Base-by-base conservation (phyloP, 148 eudicot species). In the Agrostemma githago region DNA sequence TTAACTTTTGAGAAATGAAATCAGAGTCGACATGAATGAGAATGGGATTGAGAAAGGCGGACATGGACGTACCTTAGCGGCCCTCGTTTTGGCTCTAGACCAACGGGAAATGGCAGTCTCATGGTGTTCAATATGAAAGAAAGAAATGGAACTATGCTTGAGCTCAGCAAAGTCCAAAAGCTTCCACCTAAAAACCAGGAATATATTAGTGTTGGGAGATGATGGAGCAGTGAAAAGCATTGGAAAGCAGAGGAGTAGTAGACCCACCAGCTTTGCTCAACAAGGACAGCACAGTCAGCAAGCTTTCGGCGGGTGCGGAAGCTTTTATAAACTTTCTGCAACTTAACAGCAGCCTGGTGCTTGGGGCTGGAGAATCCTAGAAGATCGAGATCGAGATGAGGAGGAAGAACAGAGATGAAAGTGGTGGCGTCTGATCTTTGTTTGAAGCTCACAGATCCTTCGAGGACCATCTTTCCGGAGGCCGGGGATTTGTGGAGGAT, bases 281-380 rank as follows among this genome's bases (percentile, higher is more conserved):
- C 89, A 63, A 95, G 87, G 71, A 95, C 94, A 26, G 99, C 99
- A 81, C 99, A 92, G 84, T 92, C 99, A 14, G 99, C 99, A 16
- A 95, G 86, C 90, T 95, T 95, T 79, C 99, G 73, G 65, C 99
- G 76, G 6, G 99, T 95, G 37, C 99, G 85, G 61, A 90, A 95
- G 85, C 99, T 95, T 63, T 95, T 95, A 80, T 95, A 95, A 5
- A 95, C 99, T 79, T 95, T 92, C 88, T 95, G 99, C 82, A 95
- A 74, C 88, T 92, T 95, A 5, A 88, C 48, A 26, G 98, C 98
- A 63, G 98, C 98, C 82, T 86, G 84, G 39, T 94, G 89, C 74
- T 89, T 89, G 34, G 95, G 97, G 76, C 73, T 86, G 71, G 72
- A 81, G 8, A 76, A 68, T 73, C 53, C 53, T 2, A 48, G 11